These are phyloP conservation scores for Phragmites australis DNA, from an alignment of 176 grass and related monocot species.

Conservation along the genomic window DNA sequence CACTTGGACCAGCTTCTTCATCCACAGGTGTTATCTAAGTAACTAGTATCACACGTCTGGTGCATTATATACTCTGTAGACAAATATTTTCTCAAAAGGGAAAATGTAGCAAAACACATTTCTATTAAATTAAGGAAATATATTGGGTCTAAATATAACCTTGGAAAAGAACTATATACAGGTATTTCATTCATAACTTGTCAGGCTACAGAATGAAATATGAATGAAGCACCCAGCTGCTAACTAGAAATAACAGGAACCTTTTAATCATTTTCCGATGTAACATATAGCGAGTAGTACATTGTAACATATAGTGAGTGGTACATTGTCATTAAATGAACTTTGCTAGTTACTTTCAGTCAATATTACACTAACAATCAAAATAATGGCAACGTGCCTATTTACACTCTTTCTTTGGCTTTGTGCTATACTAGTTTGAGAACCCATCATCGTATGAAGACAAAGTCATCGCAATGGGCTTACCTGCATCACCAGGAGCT, in stretches of 20 bases:
- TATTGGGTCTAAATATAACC: background rate
- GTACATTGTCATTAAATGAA: background rate
- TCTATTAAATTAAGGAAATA: background rate
- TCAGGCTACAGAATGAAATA: background rate
- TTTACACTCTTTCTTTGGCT: constrained; percentile 16
- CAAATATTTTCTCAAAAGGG: background rate
- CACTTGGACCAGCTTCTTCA: constrained; percentile 96
- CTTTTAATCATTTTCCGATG: background rate
- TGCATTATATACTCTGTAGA: background rate
- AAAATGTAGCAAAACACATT: background rate
- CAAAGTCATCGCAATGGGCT: constrained; percentile 70
- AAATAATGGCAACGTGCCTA: constrained; percentile 14
- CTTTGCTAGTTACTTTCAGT: background rate
- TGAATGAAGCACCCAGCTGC: background rate
- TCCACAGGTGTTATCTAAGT: constrained; percentile 67
- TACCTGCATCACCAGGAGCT: constrained; percentile 94
- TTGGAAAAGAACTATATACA: background rate
- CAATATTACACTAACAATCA: background rate
- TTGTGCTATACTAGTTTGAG: constrained; percentile 66
- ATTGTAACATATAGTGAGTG: background rate
- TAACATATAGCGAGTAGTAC: too few relatives aligned
- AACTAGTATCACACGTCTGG: background rate
- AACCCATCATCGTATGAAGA: constrained; percentile 63
- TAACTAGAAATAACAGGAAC: background rate
- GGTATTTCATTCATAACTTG: background rate